phyloP scores from a whole-genome alignment of 805 yeast species.

The Suhomyces vadensis region DNA sequence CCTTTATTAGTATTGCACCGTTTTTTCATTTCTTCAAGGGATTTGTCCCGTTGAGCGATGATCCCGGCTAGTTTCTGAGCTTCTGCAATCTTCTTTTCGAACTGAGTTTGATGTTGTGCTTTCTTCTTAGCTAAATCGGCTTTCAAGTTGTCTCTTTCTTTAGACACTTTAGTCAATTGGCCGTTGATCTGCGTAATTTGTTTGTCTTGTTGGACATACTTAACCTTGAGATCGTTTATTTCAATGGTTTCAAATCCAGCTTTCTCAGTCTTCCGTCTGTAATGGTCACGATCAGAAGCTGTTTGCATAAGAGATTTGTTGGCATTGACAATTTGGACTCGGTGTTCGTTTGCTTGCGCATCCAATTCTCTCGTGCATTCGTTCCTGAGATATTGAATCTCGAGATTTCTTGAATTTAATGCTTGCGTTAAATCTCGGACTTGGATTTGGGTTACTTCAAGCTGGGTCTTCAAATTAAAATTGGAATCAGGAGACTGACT shows the following conservation, averaged over 20 bases:
- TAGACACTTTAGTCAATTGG: neutral
- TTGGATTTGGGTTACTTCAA: neutral
- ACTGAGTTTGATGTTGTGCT: neutral
- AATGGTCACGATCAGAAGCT: neutral
- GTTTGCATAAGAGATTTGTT: conserved; percentile 1
- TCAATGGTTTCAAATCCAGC: neutral
- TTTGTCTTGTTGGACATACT: conserved; percentile 1
- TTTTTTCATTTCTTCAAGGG: neutral
- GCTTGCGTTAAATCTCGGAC: neutral
- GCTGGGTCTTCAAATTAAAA: too few species aligned
- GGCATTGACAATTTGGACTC: neutral
- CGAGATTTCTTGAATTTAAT: neutral
- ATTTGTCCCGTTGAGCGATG: neutral
- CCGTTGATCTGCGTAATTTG: neutral
- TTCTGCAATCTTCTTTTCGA: neutral
- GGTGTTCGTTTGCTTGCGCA: neutral
- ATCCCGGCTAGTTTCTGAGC: neutral
- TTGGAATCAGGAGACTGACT: too few species aligned
- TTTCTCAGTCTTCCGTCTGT: neutral
- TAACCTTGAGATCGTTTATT: neutral
- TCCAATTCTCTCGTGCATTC: neutral
- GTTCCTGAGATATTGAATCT: neutral
- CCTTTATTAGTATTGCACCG: too few species aligned
- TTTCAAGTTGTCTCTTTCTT: neutral
- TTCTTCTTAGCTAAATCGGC: neutral